Percentiles rank a stretch among this genome's conserved stretches.
Evolutionary conservation across 805 yeast species (phyloP).

Genomic region (Wickerhamiella dianesei): DNA sequence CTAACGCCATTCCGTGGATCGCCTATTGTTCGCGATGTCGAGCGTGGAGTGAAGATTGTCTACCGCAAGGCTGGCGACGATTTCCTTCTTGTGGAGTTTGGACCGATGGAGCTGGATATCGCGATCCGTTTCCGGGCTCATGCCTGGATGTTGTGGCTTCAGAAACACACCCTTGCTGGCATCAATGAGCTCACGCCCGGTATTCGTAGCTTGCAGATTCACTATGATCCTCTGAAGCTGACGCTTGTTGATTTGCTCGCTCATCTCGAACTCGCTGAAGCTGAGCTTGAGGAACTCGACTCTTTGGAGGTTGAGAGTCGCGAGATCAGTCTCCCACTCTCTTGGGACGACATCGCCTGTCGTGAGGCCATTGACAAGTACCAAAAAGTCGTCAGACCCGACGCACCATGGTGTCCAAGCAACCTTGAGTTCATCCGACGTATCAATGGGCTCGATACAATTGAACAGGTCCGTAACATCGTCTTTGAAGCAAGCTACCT

Average conservation of each 20-base stretch:
- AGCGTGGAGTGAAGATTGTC: constrained; percentile 55
- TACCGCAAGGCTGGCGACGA: constrained; percentile 96
- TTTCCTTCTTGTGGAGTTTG: constrained; percentile 79
- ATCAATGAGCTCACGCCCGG: constrained; percentile 92
- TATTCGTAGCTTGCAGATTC: constrained; percentile 82
- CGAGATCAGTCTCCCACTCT: constrained; percentile 76
- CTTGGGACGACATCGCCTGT: constrained; percentile 83
- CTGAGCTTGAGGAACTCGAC: constrained; percentile 34
- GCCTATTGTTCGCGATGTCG: constrained; percentile 52
- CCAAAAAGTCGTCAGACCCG: constrained; percentile 77
- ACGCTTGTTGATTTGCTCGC: constrained; percentile 48
- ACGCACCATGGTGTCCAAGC: constrained; percentile 95
- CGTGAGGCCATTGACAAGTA: constrained; percentile 80
- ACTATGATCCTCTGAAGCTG: constrained; percentile 51
- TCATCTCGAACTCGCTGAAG: constrained; percentile 50
- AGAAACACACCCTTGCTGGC: constrained; percentile 45
- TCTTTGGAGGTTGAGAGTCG: constrained; percentile 79
- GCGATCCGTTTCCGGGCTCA: constrained; percentile 74
- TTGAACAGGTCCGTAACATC: constrained; percentile 66
- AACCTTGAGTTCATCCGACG: constrained; percentile 87
- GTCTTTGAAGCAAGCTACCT: constrained; percentile 75
- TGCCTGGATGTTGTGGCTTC: constrained; percentile 61
- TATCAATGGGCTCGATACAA: constrained; percentile 58
- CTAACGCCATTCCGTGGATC: constrained; percentile 34
- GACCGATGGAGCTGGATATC: constrained; percentile 73